phyloP scores from a whole-genome alignment of 2,329 filamentous ascomycete species.

The Apiospora phragmitis region DNA sequence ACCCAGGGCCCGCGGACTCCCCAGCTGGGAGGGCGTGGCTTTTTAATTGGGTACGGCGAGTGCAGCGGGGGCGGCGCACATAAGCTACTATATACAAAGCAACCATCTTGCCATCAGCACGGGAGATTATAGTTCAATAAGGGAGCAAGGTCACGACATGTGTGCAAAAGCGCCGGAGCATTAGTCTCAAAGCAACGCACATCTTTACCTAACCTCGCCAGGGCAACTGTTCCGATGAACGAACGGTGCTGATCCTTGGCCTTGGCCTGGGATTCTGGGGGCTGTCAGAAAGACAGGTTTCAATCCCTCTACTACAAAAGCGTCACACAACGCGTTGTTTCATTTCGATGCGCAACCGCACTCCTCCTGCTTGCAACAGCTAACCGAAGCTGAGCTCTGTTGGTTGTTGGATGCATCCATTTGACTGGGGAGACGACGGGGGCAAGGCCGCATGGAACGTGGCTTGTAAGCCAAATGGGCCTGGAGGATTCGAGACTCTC shows the following conservation, averaged over 20 bases:
- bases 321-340: background rate
- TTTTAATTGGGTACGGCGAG: background rate
- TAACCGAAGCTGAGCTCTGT: background rate
- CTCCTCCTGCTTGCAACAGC: background rate
- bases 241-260: background rate
- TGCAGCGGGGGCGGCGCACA: background rate
- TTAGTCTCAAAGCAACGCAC: background rate
- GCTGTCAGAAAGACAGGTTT: background rate
- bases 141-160: background rate
- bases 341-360: background rate
- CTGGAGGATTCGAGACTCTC: background rate
- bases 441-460: background rate
- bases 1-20: background rate
- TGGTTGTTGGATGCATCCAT: background rate
- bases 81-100: background rate
- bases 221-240: background rate
- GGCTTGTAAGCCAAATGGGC: background rate
- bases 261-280: background rate
- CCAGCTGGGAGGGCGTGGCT: background rate
- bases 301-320: background rate
- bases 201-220: background rate
- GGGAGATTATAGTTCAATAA: background rate
- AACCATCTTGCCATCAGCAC: background rate
- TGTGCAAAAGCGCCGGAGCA: background rate
- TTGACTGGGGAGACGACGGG: background rate